Conservation (phyloP, 1,139 yeast genomes). For the Protomyces inouyei region DNA sequence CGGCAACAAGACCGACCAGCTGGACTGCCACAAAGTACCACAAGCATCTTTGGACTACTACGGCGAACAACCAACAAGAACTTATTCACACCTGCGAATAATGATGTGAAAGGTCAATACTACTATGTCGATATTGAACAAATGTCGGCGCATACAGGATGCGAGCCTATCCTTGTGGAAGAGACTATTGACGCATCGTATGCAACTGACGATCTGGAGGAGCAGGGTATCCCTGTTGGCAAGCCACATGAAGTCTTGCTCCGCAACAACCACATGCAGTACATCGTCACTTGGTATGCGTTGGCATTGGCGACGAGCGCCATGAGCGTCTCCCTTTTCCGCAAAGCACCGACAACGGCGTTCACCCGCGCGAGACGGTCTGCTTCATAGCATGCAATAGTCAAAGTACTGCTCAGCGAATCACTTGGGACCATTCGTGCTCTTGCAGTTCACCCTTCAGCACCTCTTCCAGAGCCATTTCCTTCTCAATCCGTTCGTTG, state of each 20-base stretch:
- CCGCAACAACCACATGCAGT: slow-evolving; percentile 86
- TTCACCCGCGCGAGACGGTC: background rate
- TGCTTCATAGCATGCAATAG: background rate
- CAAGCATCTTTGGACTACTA: background rate
- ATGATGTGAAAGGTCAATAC: background rate
- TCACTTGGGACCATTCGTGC: slow-evolving; percentile 8
- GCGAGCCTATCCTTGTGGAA: slow-evolving; percentile 73
- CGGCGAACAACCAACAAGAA: background rate
- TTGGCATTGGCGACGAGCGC: background rate
- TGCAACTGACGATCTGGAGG: slow-evolving; percentile 29
- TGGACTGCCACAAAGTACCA: slow-evolving; percentile 4
- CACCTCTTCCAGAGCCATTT: slow-evolving; percentile 53
- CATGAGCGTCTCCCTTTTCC: background rate
- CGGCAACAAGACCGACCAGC: slow-evolving; percentile 60
- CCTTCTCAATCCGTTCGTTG: slow-evolving; percentile 54
- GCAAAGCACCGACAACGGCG: background rate
- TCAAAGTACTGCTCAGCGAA: background rate
- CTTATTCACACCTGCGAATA: slow-evolving; percentile 12
- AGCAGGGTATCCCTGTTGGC: slow-evolving; percentile 87
- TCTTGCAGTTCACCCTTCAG: slow-evolving; percentile 38
- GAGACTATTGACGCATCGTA: slow-evolving; percentile 44
- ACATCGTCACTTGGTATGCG: slow-evolving; percentile 78
- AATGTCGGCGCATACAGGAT: slow-evolving; percentile 65
- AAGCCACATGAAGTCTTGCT: slow-evolving; percentile 70
- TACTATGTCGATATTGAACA: slow-evolving; percentile 71